Evolutionary conservation across 208 protist genomes (phyloP), one percentile per base, ranked within the genome.

Genomic region (Phytomonas sp.): DNA sequence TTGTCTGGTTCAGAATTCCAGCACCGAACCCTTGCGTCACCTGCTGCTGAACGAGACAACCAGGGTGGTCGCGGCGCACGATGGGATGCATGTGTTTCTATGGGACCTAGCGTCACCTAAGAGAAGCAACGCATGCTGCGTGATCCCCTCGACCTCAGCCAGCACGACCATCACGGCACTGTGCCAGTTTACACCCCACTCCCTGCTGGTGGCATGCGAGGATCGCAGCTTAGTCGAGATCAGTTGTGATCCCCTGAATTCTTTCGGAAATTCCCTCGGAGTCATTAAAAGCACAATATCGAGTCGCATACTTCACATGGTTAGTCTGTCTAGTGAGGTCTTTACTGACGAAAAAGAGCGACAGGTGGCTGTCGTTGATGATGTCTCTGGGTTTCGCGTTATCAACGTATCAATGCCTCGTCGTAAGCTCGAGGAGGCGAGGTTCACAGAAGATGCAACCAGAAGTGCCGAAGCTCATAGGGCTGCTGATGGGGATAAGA

Each of bases 1-100:
- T 11, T 78, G 76, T 32, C 70, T 93, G 66, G 82, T 77, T 37
- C 89, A 95, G 72, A 71, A 74, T 62, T 43, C 67, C n/a, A 80
- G 77, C 63, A 82, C 82, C 37, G 28, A 69, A 29, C 65, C 81
- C 20, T 76, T 95, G 59, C 60, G 56, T 11, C 64, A 86, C 33
- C 64, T 93, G 17, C 70, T 83, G 32, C 43, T 93, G 29, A 36
- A 85, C 2, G 46, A 62, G 6, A 74, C 81, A 30, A 32, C 68
- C 30, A 69, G 74, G 23, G 67, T 77, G 51, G 74, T 93, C 20
- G 82, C 80, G 20, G 86, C 87, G 0, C 77, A 71, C 63, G 72
- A 80, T 34, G 64, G 28, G 4, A 43, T 64, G 26, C 75, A 72
- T 8, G 78, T 95, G 26, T 92, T 84, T 67, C 74, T 90, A 32